Conservation (phyloP, 192 early-diverging fungal genomes). For the Powellomyces hirtus region DNA sequence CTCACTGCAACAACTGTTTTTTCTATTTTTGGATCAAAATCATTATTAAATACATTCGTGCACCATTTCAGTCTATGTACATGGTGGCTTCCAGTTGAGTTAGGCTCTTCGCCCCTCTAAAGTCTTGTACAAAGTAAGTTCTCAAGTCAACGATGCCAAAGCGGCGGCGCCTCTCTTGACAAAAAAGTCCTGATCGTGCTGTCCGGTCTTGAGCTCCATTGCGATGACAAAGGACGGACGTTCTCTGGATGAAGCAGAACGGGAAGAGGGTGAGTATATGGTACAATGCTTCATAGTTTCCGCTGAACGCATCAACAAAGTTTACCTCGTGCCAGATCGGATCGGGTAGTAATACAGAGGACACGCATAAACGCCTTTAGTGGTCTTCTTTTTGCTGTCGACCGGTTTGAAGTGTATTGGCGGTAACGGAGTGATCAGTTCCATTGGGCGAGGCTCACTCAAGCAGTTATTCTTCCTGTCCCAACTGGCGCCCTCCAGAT, state of each 20-base stretch:
- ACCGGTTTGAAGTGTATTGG: slow-evolving; percentile 61
- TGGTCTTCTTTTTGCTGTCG: slow-evolving; percentile 55
- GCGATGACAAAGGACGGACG: slow-evolving; percentile 62
- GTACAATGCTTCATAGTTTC: not conserved
- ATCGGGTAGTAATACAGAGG: slow-evolving; percentile 62
- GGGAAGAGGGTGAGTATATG: slow-evolving; percentile 1
- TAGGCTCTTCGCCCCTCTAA: too few relatives aligned
- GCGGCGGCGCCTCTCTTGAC: slow-evolving; percentile 61
- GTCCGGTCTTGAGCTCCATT: slow-evolving; percentile 55
- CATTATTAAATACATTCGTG: too few relatives aligned
- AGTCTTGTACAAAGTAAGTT: not conserved
- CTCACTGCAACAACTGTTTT: too few relatives aligned
- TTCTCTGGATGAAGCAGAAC: slow-evolving; percentile 41
- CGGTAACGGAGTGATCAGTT: slow-evolving; percentile 56
- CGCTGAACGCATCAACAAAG: not conserved
- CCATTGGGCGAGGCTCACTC: slow-evolving; percentile 61
- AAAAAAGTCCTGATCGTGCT: slow-evolving; percentile 57
- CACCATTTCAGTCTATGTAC: too few relatives aligned
- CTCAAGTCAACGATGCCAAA: slow-evolving; percentile 41
- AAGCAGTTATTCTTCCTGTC: slow-evolving; percentile 58
- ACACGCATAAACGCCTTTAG: slow-evolving; percentile 56
- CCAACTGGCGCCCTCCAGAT: slow-evolving; percentile 65
- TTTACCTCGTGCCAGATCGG: slow-evolving; percentile 53
- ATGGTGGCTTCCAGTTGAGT: too few relatives aligned
- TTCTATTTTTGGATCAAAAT: too few relatives aligned